Base-by-base conservation (phyloP, 306 rosid species). In the Lathyrus sativus region DNA sequence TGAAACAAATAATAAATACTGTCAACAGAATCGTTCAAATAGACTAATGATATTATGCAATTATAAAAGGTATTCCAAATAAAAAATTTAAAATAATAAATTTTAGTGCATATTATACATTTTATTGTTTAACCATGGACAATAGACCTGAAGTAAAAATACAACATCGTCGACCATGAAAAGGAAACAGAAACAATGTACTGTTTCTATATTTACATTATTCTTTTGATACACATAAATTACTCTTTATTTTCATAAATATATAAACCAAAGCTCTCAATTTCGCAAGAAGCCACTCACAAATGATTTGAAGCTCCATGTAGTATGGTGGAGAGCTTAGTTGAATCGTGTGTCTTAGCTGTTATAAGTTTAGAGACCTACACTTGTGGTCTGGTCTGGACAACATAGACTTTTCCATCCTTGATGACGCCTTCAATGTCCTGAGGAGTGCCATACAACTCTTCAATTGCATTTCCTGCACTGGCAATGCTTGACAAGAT, bases 321-420 rank as follows among this genome's bases (percentile, higher is more conserved):
- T 44, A 59, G 73, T 19, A 49, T 14, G 54, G 24, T 46, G 42
- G 60, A 50, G 67, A 62, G 49, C 35, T 14, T 56, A 49, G 55
- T 56, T 64, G 74, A 71, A 60, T 51, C 49, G 45, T 71, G 42
- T 31, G 56, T 58, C 45, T 42, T 51, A 6, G 48, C 60, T 29
- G 59, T 61, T 22, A 38, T 19, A 31, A 65, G 48, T 64, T 6
- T 17, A 41, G 38, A 17, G 53, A 70, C 79, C 89, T 81, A 93
- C 96, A 93, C 83, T 76, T 93, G 99, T 64, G 97, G 97, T 73
- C 99, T 86, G 76, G 99, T 93, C 78, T 93, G 97, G 80, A 90
- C 97, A 50, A 93, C 96, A 45, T 81, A 90, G 74, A 93, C 72
- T 84, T 93, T 82, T 14, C 92, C 97, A 58, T 90, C 97, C 78